Evolutionary conservation across 345 rosid species (phyloP), one percentile per base, ranked within the genome.

Genomic region (Lepidium aucheri): DNA sequence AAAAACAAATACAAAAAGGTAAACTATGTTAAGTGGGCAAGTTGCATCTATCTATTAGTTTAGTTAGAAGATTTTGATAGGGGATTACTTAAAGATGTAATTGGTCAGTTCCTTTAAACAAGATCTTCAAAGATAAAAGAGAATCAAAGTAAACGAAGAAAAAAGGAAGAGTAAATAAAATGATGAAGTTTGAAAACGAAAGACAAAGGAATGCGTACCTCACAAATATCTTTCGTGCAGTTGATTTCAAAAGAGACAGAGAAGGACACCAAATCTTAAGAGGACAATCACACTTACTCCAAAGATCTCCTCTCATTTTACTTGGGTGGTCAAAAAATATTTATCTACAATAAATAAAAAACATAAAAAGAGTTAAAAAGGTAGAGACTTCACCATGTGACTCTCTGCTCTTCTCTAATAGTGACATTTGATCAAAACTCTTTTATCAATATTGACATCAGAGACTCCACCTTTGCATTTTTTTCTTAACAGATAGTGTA

Each of bases 221-320:
- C 68, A 61, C 20, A 44, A 44, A 35, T 34, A 52, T 61, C 24
- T 15, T 15, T 60, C 22, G 61, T 60, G 74, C 24, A 53, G 74
- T 61, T 70, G 16, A 70, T 61, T 53, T 53, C 34, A 36, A 63
- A 63, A 53, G 69, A 70, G 75, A 70, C 69, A 71, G 28, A 20
- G 11, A 51, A 69, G 67, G 74, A 60, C 60, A 63, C 63, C 57
- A 71, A 63, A 55, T 63, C 57, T 53, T 30, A 6, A 42, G 57
- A 70, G 75, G 69, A 70, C 63, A 53, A 70, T 26, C 68, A 70
- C 40, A 26, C 30, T 26, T 53, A 62, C 26, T 20, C 26, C 4
- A 24, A 70, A 70, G 68, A 62, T 62, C 46, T 54, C 26, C 63
- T 53, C 41, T 61, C 60, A 50, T 20, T 50, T 41, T 24, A 68